Evolutionary conservation across 2,329 filamentous ascomycete genomes (phyloP), one percentile per base, ranked within the genome.

Genomic region (Alternaria alternata): DNA sequence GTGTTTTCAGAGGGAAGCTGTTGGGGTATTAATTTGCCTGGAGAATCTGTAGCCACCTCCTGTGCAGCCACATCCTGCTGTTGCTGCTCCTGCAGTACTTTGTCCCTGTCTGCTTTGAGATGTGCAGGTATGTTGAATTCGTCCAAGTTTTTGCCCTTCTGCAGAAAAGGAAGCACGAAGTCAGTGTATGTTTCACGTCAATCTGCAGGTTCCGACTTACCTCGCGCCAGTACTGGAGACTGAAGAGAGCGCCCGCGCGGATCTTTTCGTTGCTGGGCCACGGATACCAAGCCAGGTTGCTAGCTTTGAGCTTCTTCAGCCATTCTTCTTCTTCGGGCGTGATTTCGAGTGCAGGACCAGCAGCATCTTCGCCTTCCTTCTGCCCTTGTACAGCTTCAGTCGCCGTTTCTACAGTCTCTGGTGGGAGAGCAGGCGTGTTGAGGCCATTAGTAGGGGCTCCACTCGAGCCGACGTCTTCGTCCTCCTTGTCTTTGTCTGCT

Each of bases 251-350:
- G 36, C 92, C 91, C 16, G 82, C 81, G 32, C 87, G 85, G 63
- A 95, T 91, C 60, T 88, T 85, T 32, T 89, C 87, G 63, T 92
- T 88, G 28, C 82, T 83, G 0, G 92, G 92, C 92, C 92, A 96
- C 1, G 92, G 92, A 47, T 88, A 84, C 80, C 93, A 96, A 3
- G 64, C 57, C 7, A 70, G 59, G 18, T 69, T 63, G 57, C 63
- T 70, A 48, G 71, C 69, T 12, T 70, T 67, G 57, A 76, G 70
- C 59, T 75, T 74, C 59, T 67, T 68, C 24, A 76, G 54, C 73
- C 75, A 78, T 53, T 77, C 75, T 30, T 70, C 70, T 55, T 77
- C 71, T 42, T 76, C 69, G 7, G 66, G 65, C 1, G 75, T 75
- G 38, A 75, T 68, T 7, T 70, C 66, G 16, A 67, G 65, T 3